Base-by-base conservation (phyloP, 75 land plant genomes). In the Sequoiadendron giganteum region DNA sequence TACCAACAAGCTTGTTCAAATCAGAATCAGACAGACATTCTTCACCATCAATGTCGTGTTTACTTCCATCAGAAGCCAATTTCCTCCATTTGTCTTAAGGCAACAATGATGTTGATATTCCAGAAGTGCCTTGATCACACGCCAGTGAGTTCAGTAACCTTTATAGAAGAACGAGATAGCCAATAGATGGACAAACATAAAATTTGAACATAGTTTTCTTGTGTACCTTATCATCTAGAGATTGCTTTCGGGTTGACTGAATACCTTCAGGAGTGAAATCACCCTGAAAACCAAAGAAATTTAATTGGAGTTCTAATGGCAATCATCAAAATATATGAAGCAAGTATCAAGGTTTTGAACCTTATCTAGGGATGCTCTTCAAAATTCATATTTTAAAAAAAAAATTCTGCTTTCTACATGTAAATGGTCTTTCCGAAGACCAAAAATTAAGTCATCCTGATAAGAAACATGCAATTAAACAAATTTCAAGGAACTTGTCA, bases 251-350 rank as follows among this genome's bases (percentile, higher is more conserved):
- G 83, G 89, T 91, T 25, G 28, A 55, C 52, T 92, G 90, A 32
- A 96, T 90, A 68, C 94, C 97, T 58, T 94, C 94, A 47, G 97
- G 97, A 83, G 97, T 94, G 87, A 95, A 96, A 42, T 94, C 97
- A 75, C 95, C 98, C 98, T 96, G 86, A 14, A 76, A 87, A 28
- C 25, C 48, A 36, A 77, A 21, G 25, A 55, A 52, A 55, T 70
- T 48, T 18, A 48, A 49, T 16, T 3, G 55, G 32, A 47, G 19
- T 85, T 54, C 48, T 45, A 6, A 1, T 5, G 86, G 40, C 25
- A 5, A 65, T 68, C 73, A 28, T 68, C 6, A 15, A 28, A n/a
- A n/a, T 5, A 5, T 36, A 68, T 5, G 73, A 68, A n/a, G 10
- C 30, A 68, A 68, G 73, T n/a, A 5, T 36, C 38, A 36, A 36